phyloP scores from a whole-genome alignment of 352 stramenopile species.

The Phytopythium helicoides region DNA sequence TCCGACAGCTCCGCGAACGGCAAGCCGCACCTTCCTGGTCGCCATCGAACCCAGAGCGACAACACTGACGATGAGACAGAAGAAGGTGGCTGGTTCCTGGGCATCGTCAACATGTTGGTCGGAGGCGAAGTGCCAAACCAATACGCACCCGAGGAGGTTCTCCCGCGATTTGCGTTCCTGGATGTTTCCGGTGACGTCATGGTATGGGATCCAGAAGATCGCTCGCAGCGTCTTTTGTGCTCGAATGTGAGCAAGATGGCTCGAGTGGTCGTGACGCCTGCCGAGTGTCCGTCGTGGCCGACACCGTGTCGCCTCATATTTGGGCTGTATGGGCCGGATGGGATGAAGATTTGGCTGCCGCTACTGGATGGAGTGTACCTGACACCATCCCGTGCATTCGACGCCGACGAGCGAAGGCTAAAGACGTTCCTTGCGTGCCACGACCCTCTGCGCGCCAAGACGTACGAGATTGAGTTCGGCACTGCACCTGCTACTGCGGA shows the following conservation, averaged over 20 bases:
- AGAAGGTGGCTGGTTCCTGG: conserved; percentile 59
- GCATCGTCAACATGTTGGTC: conserved; percentile 55
- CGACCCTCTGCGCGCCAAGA: conserved; percentile 78
- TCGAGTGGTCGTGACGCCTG: conserved; percentile 38
- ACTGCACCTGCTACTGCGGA: conserved; percentile 56
- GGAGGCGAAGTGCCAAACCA: conserved; percentile 68
- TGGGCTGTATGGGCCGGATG: conserved; percentile 68
- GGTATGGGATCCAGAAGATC: conserved; percentile 77
- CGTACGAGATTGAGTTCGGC: conserved; percentile 79
- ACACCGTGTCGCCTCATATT: conserved; percentile 61
- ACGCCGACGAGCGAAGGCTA: conserved; percentile 38
- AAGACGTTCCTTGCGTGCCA: conserved; percentile 76
- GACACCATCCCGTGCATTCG: conserved; percentile 52
- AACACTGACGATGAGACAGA: conserved; percentile 45
- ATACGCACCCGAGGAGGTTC: conserved; percentile 63
- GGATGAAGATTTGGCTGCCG: conserved; percentile 75
- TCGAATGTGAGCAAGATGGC: conserved; percentile 66
- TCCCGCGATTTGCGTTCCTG: conserved; percentile 65
- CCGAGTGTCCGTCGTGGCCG: conserved; percentile 49
- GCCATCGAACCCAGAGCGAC: conserved; percentile 16
- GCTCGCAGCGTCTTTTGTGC: conserved; percentile 60
- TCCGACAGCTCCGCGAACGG: conserved; percentile 34
- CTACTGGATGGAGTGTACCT: conserved; percentile 78
- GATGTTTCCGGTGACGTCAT: conserved; percentile 54
- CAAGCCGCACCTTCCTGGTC: conserved; percentile 17